phyloP scores from a whole-genome alignment of 768 basidiomycete species.

The Trametes elegans region DNA sequence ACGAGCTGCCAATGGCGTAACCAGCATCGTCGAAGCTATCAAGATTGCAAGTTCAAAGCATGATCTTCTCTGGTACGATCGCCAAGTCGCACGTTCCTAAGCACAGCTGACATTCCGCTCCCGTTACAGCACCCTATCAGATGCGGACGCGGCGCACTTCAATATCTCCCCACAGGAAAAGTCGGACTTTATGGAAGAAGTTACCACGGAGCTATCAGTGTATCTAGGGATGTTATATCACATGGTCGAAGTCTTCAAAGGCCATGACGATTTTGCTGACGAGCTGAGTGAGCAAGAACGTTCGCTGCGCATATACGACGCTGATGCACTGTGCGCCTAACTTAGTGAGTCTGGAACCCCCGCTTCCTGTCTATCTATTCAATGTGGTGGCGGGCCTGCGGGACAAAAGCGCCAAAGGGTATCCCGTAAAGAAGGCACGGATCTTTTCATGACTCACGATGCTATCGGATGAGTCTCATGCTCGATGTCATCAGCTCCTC shows the following conservation, averaged over 20 bases:
- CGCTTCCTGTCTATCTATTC: slow-evolving; percentile 90
- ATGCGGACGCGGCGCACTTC: slow-evolving; percentile 69
- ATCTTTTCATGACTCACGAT: slow-evolving; percentile 12
- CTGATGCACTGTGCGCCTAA: slow-evolving; percentile 11
- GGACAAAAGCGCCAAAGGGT: slow-evolving; percentile 92
- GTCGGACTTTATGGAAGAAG: slow-evolving; percentile 82
- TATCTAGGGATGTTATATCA: slow-evolving; percentile 95
- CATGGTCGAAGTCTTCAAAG: slow-evolving; percentile 89
- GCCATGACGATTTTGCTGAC: slow-evolving; percentile 92
- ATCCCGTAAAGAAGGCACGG: slow-evolving; percentile 92
- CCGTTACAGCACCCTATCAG: slow-evolving; percentile 62
- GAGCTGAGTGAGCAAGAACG: slow-evolving; percentile 76
- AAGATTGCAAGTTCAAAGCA: slow-evolving; percentile 89
- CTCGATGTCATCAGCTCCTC: slow-evolving; percentile 57
- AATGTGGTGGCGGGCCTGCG: slow-evolving; percentile 85
- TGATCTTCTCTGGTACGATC: slow-evolving; percentile 68
- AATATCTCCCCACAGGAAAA: slow-evolving; percentile 69
- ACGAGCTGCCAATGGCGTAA: slow-evolving; percentile 78
- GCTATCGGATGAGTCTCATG: slow-evolving; percentile 10
- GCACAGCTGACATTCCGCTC: not conserved
- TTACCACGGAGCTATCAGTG: slow-evolving; percentile 89
- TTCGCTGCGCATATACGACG: slow-evolving; percentile 16
- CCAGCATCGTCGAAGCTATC: slow-evolving; percentile 80
- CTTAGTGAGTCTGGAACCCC: slow-evolving; percentile 92
- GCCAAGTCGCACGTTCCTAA: not conserved